phyloP scores from a whole-genome alignment of 176 grass and related monocot genomes.

The Carex cristatella region DNA sequence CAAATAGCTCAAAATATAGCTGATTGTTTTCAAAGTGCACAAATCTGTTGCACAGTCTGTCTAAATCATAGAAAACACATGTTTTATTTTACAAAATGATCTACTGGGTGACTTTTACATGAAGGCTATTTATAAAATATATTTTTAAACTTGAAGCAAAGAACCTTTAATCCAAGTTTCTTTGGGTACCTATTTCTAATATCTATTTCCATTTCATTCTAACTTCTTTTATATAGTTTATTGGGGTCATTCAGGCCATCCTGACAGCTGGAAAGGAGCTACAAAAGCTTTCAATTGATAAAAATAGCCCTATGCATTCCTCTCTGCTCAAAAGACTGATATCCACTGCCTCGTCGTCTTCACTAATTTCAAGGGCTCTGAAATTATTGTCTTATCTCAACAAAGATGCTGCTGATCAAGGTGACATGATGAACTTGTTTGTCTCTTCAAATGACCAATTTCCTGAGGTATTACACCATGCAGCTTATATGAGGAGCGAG shows the following conservation, averaged over 20 bases:
- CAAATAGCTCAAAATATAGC: no score
- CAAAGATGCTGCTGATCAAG: slow-evolving; percentile 75
- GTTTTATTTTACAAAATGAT: background rate
- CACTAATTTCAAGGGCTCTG: slow-evolving; percentile 44
- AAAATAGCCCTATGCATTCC: slow-evolving; percentile 38
- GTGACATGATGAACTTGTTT: slow-evolving; percentile 79
- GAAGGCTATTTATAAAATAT: background rate
- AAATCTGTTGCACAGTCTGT: no score
- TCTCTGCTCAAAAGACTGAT: slow-evolving; percentile 77
- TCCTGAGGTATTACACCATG: slow-evolving; percentile 53
- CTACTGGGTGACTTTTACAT: background rate
- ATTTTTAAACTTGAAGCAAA: background rate
- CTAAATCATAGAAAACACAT: no score
- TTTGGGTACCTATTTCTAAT: background rate
- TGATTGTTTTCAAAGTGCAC: no score
- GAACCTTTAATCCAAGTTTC: background rate
- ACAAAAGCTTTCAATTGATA: slow-evolving; percentile 49
- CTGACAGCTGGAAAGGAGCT: slow-evolving; percentile 70
- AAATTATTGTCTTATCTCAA: slow-evolving; percentile 80
- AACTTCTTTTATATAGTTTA: slow-evolving; percentile 44
- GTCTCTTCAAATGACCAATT: slow-evolving; percentile 69
- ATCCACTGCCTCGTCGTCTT: slow-evolving; percentile 60
- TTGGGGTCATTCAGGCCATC: slow-evolving; percentile 74
- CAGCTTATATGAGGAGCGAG: background rate
- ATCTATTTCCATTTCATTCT: background rate